Evolutionary conservation across 169 alveolate species (phyloP), one percentile per base, ranked within the genome.

Genomic region (Blepharisma undulans): DNA sequence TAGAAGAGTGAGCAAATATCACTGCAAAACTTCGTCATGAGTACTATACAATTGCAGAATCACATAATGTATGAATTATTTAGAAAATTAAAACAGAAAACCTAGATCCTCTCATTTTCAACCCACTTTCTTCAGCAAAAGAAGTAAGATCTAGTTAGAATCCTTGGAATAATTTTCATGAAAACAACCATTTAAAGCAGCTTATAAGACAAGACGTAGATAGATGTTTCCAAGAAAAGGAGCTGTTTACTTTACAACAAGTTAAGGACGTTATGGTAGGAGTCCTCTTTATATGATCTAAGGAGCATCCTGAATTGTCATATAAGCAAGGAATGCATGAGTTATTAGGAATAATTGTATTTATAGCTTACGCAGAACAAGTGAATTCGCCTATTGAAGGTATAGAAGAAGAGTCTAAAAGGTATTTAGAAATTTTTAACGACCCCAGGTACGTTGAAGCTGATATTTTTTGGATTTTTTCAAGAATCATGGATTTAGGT

Each of bases 301-400:
- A 92, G 80, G 93, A 94, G 76, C 96, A 96, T 88, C 90, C 93
- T 76, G 98, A 96, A 61, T 90, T 97, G 71, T 97, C 98, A 19
- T 97, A 97, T 88, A 96, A 95, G 92, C 97, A 97, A 89, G 98
- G 98, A 88, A 95, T 96, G 97, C 95, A 93, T 32, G 96, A 94
- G 48, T 80, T 94, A 2, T 84, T 91, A 66, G 95, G 91, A 19
- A 79, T 92, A 66, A 29, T 92, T 34, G 72, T 78, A 21, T 90
- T 93, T 34, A 77, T 92, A 19, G 90, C 94, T 77, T 77, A 78
- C 61, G 86, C 94, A 30, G 95, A 93, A 36, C 34, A 72, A 30
- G 94, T 90, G 90, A 8, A 33, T 36, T 18, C 84, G 27, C 7
- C 33, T 84, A 27, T 30, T 25, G 60, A 79, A 25, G 33, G 29